A percentile compares a stretch with the other conserved stretches of the same genome.
Conservation (phyloP, 768 basidiomycete species). For the Lyophyllum atratum region DNA sequence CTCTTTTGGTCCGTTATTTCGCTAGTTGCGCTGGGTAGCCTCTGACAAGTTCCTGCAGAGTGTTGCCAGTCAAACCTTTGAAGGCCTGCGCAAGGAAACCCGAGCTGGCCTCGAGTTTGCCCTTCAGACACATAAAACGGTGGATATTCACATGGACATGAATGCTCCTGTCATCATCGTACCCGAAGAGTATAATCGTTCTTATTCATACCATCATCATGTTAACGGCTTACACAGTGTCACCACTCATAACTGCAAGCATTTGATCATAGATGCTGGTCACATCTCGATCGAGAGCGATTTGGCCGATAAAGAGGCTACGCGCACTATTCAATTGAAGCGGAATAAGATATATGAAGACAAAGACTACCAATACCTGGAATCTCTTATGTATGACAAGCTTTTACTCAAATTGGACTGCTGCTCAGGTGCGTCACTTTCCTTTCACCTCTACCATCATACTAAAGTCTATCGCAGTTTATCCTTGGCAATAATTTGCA, state of each 20-base stretch:
- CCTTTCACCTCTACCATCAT: constrained; percentile 6
- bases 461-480: constrained; percentile 65
- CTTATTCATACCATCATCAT: neutral
- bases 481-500: constrained; percentile 84
- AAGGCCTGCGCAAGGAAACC: constrained; percentile 92
- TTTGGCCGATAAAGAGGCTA: constrained; percentile 79
- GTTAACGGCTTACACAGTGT: constrained; percentile 49
- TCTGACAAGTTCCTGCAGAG: constrained; percentile 45
- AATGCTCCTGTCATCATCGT: constrained; percentile 97
- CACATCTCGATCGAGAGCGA: constrained; percentile 94
- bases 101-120: constrained; percentile 93
- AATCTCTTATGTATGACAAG: constrained; percentile 95
- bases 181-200: constrained; percentile 76
- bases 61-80: constrained; percentile 90
- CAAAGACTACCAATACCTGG: constrained; percentile 82
- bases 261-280: constrained; percentile 93
- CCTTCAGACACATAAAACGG: constrained; percentile 89
- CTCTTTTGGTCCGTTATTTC: constrained; percentile 66
- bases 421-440: constrained; percentile 73
- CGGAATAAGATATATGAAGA: constrained; percentile 83
- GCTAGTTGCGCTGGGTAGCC: constrained; percentile 1
- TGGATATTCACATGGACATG: constrained; percentile 96
- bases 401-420: constrained; percentile 77
- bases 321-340: constrained; percentile 79
- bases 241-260: constrained; percentile 73